phyloP scores from a whole-genome alignment of 75 land plant species.

The Azolla pinnata region DNA sequence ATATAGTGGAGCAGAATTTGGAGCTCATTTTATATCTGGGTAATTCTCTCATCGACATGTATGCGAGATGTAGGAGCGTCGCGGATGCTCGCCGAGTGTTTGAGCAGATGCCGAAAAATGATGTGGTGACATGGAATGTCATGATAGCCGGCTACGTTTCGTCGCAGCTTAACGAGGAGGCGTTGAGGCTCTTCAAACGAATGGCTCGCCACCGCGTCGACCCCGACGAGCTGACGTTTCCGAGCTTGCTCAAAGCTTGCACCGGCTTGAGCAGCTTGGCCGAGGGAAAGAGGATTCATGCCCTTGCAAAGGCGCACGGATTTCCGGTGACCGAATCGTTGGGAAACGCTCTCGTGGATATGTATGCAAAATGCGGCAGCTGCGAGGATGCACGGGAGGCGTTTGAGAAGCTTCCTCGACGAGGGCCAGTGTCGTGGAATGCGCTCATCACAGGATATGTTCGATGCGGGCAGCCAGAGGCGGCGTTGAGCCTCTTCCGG shows the following conservation, averaged over 20 bases:
- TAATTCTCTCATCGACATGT: conserved; percentile 15
- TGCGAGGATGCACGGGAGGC: background rate
- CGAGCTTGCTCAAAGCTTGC: background rate
- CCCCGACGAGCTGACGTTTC: conserved; percentile 8
- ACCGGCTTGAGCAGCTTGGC: background rate
- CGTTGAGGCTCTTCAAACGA: background rate
- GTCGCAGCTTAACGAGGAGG: conserved; percentile 5
- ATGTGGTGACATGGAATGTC: conserved; percentile 22
- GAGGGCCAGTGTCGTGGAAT: background rate
- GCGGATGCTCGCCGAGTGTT: conserved; percentile 22
- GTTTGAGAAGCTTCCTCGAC: background rate
- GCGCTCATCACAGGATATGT: conserved; percentile 4
- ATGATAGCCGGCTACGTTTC: conserved; percentile 15
- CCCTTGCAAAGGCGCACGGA: background rate
- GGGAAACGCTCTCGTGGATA: background rate
- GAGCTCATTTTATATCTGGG: conserved; percentile 23
- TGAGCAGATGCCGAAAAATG: conserved; percentile 21
- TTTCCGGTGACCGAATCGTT: background rate
- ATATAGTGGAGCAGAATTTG: conserved; percentile 12
- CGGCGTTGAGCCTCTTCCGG: conserved; percentile 3
- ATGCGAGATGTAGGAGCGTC: conserved; percentile 1
- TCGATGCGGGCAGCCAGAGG: background rate
- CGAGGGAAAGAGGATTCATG: background rate
- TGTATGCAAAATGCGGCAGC: background rate
- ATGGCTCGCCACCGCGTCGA: conserved; percentile 6